Conservation (phyloP, 148 eudicot genomes). For the Rhododendron molle region DNA sequence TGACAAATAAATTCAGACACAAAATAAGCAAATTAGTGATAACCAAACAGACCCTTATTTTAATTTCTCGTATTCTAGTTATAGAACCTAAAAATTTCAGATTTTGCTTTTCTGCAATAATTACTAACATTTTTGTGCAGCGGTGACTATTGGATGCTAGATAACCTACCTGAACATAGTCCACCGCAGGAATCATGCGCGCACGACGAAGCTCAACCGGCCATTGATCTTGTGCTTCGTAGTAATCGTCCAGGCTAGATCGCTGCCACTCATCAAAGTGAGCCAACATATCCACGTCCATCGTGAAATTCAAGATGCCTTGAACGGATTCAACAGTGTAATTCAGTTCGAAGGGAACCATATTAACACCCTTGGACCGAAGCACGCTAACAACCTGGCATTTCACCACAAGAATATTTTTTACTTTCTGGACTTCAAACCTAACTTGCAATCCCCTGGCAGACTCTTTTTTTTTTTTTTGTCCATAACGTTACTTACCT, state of each 20-base stretch:
- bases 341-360: constrained; percentile 78
- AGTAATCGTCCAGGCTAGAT: constrained; percentile 53
- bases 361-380: constrained; percentile 73
- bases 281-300: constrained; percentile 91
- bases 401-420: neutral
- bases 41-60: neutral
- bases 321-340: constrained; percentile 77
- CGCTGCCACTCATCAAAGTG: constrained; percentile 97
- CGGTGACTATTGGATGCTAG: neutral
- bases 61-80: neutral
- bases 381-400: constrained; percentile 70
- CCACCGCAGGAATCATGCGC: constrained; percentile 81
- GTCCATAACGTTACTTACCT: constrained; percentile 32
- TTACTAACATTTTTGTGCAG: neutral
- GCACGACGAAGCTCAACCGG: constrained; percentile 83
- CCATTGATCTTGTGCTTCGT: constrained; percentile 97
- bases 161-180: constrained; percentile 59
- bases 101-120: neutral
- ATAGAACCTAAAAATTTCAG: neutral
- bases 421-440: neutral
- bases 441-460: neutral
- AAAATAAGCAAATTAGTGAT: no score
- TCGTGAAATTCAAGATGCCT: constrained; percentile 82
- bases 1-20: neutral
- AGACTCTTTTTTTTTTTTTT: neutral